phyloP scores from a whole-genome alignment of 371 early-diverging fungal genomes.

The Syncephalastrum sp. region DNA sequence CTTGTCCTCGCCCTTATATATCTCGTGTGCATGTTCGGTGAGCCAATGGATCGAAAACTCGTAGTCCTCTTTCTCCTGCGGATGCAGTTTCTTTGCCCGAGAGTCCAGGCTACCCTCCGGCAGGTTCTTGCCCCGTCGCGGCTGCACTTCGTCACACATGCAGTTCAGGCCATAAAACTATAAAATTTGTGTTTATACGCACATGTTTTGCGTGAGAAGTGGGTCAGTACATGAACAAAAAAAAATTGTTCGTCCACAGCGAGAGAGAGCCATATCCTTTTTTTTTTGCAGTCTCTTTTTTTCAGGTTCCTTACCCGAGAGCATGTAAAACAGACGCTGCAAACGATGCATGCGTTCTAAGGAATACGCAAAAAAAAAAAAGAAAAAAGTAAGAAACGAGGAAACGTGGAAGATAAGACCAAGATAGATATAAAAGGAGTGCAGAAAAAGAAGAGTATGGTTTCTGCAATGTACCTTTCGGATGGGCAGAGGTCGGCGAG shows the following conservation, averaged over 20 bases:
- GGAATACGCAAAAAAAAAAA: conserved; percentile 1
- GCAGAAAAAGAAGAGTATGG: conserved; percentile 1
- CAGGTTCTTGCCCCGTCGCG: conserved; percentile 50
- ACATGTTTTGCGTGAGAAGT: background rate
- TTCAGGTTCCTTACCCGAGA: conserved; percentile 29
- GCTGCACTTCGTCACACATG: conserved; percentile 45
- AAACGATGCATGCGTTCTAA: conserved; percentile 55
- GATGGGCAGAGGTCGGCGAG: conserved; percentile 24
- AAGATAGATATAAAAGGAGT: conserved; percentile 4
- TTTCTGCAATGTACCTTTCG: conserved; percentile 24
- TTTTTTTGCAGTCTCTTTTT: too few relatives aligned
- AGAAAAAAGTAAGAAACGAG: conserved; percentile 1
- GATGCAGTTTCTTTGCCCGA: conserved; percentile 44
- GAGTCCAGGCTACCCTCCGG: conserved; percentile 48
- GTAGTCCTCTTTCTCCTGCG: conserved; percentile 44
- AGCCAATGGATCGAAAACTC: conserved; percentile 48
- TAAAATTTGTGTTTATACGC: background rate
- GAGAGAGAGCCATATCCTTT: too few relatives aligned
- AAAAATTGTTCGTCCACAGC: too few relatives aligned
- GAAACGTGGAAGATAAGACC: background rate
- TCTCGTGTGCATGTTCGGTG: conserved; percentile 38
- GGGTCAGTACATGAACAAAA: too few relatives aligned
- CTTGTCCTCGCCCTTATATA: conserved; percentile 36
- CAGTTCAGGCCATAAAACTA: conserved; percentile 48
- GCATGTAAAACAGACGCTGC: conserved; percentile 52